phyloP scores from a whole-genome alignment of 805 yeast species.

The Kuraishia borneana region DNA sequence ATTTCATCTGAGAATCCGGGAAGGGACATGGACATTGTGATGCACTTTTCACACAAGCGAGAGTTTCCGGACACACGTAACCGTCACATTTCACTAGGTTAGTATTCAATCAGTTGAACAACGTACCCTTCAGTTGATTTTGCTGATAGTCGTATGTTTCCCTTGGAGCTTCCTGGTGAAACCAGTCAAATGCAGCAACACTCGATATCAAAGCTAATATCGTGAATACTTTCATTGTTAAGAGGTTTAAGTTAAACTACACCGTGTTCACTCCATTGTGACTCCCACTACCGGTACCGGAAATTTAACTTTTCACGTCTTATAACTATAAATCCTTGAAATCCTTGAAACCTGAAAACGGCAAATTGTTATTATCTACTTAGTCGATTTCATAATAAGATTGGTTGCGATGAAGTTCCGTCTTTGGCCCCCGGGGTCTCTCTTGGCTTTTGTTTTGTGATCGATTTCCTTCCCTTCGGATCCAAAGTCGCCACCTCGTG shows the following conservation, averaged over 20 bases:
- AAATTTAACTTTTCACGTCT: too few species aligned
- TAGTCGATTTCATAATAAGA: too few species aligned
- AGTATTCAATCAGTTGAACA: neutral
- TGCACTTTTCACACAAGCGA: slow-evolving; percentile 59
- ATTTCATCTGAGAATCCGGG: slow-evolving; percentile 75
- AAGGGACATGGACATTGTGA: slow-evolving; percentile 84
- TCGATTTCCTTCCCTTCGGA: neutral
- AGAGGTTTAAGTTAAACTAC: neutral
- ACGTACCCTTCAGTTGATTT: slow-evolving; percentile 19
- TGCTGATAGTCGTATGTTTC: slow-evolving; percentile 26
- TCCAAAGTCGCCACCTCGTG: slow-evolving; percentile 15
- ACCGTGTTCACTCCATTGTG: too few species aligned
- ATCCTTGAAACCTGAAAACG: too few species aligned
- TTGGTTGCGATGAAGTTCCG: neutral
- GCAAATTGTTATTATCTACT: too few species aligned
- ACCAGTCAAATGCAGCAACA: neutral
- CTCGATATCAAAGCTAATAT: neutral
- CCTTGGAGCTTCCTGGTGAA: slow-evolving; percentile 11
- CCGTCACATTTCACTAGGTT: slow-evolving; percentile 35
- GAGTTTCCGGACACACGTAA: slow-evolving; percentile 78
- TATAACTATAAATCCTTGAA: too few species aligned
- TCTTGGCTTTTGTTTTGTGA: neutral
- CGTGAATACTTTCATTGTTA: neutral
- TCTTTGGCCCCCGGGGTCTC: neutral
- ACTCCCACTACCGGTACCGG: too few species aligned